A percentile compares a stretch with the other conserved stretches of the same genome.
These are phyloP conservation scores for Xylariaceae sp. DNA, from an alignment of 2,329 filamentous ascomycete species.

Conservation along the genomic window DNA sequence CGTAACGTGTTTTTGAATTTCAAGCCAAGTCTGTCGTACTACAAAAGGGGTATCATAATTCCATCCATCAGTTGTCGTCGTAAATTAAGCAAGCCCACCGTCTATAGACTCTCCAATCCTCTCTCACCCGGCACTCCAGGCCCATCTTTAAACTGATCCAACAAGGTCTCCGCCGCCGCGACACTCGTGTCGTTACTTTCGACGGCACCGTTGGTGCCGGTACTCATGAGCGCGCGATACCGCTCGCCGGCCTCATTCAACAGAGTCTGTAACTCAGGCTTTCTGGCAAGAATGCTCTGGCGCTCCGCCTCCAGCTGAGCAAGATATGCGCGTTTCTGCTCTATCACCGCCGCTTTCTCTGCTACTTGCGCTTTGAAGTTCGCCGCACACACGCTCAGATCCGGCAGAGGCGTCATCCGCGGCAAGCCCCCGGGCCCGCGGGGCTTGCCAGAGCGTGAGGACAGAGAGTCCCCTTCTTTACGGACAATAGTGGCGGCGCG, in stretches of 20 bases:
- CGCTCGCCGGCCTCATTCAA: conserved; percentile 74
- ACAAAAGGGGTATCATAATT: conserved; percentile 20
- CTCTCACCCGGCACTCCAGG: conserved; percentile 32
- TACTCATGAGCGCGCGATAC: conserved; percentile 45
- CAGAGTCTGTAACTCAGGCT: conserved; percentile 73
- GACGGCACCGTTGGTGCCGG: not conserved
- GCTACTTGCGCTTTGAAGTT: conserved; percentile 54
- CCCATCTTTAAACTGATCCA: conserved; percentile 25
- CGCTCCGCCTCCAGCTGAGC: conserved; percentile 58
- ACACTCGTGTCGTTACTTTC: conserved; percentile 9
- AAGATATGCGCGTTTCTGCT: conserved; percentile 48
- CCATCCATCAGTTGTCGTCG: conserved; percentile 30
- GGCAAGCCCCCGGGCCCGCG: conserved; percentile 41
- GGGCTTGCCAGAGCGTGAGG: too few relatives aligned
- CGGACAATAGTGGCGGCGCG: conserved; percentile 56
- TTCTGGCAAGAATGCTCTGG: conserved; percentile 57
- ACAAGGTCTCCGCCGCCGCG: conserved; percentile 26
- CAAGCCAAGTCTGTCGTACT: not conserved
- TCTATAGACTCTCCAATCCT: conserved; percentile 45
- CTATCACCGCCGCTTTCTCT: conserved; percentile 55
- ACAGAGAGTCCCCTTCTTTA: too few relatives aligned
- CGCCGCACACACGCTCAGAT: conserved; percentile 62
- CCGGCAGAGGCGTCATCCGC: conserved; percentile 71
- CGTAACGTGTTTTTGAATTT: conserved; percentile 1
- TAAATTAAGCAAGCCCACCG: conserved; percentile 33